phyloP scores from a whole-genome alignment of 306 rosid genomes.

The Ziziphus jujuba region DNA sequence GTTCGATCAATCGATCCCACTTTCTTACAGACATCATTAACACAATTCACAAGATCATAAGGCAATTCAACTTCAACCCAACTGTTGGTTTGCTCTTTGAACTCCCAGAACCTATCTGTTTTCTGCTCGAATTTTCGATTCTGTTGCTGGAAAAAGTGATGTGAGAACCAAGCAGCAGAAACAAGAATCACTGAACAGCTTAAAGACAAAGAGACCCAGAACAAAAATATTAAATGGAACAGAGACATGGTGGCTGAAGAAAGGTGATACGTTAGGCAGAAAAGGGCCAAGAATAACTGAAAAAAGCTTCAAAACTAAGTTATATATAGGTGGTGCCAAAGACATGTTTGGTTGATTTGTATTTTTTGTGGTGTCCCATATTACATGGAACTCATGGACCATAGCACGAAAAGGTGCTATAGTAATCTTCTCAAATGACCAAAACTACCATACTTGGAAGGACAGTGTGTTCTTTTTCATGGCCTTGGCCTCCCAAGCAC shows the following conservation, averaged over 20 bases:
- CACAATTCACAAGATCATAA: constrained; percentile 62
- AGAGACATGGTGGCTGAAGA: constrained; percentile 49
- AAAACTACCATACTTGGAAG: constrained; percentile 11
- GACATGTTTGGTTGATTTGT: constrained; percentile 22
- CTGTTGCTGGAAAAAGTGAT: constrained; percentile 43
- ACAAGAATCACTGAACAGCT: constrained; percentile 29
- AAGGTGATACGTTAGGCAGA: not conserved
- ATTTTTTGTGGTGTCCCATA: constrained; percentile 33
- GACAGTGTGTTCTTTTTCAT: not conserved
- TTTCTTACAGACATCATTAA: constrained; percentile 39
- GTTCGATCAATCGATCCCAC: constrained; percentile 37
- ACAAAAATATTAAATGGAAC: constrained; percentile 47
- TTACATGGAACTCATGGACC: constrained; percentile 24
- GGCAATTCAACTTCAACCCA: constrained; percentile 87
- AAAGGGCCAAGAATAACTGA: constrained; percentile 6
- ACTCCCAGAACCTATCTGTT: constrained; percentile 80
- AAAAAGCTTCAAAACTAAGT: constrained; percentile 22
- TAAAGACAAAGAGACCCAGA: constrained; percentile 42
- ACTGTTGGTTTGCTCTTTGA: constrained; percentile 56
- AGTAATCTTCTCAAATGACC: constrained; percentile 23
- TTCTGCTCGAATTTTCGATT: constrained; percentile 60
- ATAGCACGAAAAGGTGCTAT: constrained; percentile 19
- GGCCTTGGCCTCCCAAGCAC: constrained; percentile 9
- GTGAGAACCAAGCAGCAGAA: constrained; percentile 55
- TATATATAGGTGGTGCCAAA: constrained; percentile 21